Base-by-base conservation (phyloP, 495 filamentous ascomycete genomes). In the Xylaria flabelliformis region DNA sequence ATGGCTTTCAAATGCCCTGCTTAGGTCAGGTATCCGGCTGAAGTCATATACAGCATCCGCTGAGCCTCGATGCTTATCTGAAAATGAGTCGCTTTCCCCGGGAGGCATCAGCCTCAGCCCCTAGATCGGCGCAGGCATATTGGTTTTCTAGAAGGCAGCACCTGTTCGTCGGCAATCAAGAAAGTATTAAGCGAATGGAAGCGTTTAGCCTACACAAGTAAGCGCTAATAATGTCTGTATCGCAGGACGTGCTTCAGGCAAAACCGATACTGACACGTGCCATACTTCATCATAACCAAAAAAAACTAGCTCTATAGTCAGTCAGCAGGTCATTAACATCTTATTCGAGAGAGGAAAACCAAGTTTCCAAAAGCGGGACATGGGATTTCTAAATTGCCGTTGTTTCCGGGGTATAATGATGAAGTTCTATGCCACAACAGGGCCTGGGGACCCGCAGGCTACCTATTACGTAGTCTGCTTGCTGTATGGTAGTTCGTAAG, bases 301-400 rank as follows among this genome's bases (percentile, higher is more conserved):
- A 56, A 26, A 13, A 21, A 53, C 26, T 10, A 53, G 10, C 24
- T 26, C 50, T 12, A 61, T 61, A 34, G 26, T 67, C 64, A 34
- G 26, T 67, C 64, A 21, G 46, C 24, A 32, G 64, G 50, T 36
- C 63, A 48, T 44, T 17, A 50, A 15, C 42, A 24, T 44, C 39
- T 29, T 10, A 26, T 67, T 53, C 46, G 61, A 21, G 39, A 32
- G 36, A 39, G 10, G 15, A 29, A 64, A n/a, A 24, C 41, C 65
- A 42, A 50, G 19, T 56, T 56, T 67, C 21, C 6, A n/a, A 56
- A 56, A 55, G 65, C 42, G 65, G 65, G 61, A 42, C 17, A 42
- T 67, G 46, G n/a, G 10, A 9, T 29, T 66, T 53, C 46, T 51
- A 10, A 2, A 66, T 53, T 66, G 46, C 64, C 64, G 44, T 36